Evolutionary conservation across 2,329 filamentous ascomycete genomes (phyloP), one percentile per base, ranked within the genome.

Genomic region (Cytospora leucostoma): DNA sequence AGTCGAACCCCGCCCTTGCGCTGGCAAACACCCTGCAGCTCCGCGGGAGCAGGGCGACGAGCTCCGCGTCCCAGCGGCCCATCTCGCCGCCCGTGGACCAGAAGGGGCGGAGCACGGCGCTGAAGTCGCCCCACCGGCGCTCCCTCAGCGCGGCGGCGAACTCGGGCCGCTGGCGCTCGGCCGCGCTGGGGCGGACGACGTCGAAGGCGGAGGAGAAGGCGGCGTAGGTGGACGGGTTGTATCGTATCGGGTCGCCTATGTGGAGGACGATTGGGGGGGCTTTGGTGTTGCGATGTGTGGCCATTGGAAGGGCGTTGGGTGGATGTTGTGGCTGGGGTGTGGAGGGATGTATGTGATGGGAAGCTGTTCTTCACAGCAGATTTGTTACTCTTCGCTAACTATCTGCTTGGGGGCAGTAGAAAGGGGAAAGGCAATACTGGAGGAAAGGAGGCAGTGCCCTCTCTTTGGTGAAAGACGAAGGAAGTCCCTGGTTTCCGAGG

Each of bases 201-300:
- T 83, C 77, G 68, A 80, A 85, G 19, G 70, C 73, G 0, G 72
- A 54, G 34, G 74, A 71, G 68, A 84, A 79, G 65, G 74, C 73
- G 37, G 73, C 73, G 68, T 81, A 82, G 0, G 79, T 81, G 1
- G 75, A 72, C 0, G 74, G 77, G 67, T 84, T 83, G 72, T 82
- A 83, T 66, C 76, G 77, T 63, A 82, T 73, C 10, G 79, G 77
- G 71, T 93, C 91, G 67, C 91, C 92, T 74, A 92, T 87, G 77
- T 88, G 89, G 68, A 96, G 84, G 65, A 95, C 88, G 67, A 88
- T 83, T n/a, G n/a, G n/a, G 52, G 75, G 79, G 65, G 74, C 80
- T 27, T 34, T 53, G 49, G 15, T 37, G 51, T 4, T 13, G 52
- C 2, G 51, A 55, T 61, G 5, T 50, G 55, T n/a, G 21, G 10